Evolutionary conservation across 805 yeast genomes (phyloP), one percentile per base, ranked within the genome.

Genomic region (Zygoascus biomembranicola): DNA sequence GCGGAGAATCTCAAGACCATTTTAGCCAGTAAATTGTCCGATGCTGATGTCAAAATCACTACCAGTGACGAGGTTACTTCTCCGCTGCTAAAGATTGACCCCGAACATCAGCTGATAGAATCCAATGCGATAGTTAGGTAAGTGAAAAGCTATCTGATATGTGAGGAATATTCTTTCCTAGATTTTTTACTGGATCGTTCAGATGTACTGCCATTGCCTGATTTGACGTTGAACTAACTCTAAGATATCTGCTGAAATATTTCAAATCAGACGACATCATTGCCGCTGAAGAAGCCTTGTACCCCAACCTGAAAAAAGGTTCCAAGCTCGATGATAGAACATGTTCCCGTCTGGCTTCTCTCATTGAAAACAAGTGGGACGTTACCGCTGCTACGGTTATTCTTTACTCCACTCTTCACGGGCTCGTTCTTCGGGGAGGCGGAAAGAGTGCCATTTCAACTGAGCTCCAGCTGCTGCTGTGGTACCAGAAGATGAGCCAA

Each of bases 121-220:
- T 71, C 81, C 37, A 79, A 79, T 61, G 78, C 83, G 31, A 74
- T 79, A 43, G 82, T 78, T 43, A 70, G 73, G 59, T 77, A 69
- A 58, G 66, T 78, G 55, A 59, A 23, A 23, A 23, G 6, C 28
- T 23, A 23, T 23, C 6, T 23, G 28, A 23, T 8, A n/a, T 46
- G 32, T 28, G 62, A 65, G 32, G 53, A n/a, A n/a, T n/a, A n/a
- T n/a, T 6, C 6, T 23, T 23, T 51, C 16, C 35, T 51, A 18
- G 37, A 14, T n/a, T 28, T 46, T 23, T 23, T 6, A 23, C 3
- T 23, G 6, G 28, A 23, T 23, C 6, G 28, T 4, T 23, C 28
- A 23, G 3, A 23, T 23, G 6, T 23, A 23, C 6, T 23, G 28
- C 6, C 28, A 23, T 23, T 23, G 28, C 6, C 6, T 23, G 6